phyloP scores from a whole-genome alignment of 768 basidiomycete genomes.

The Phylloporus scabripes region DNA sequence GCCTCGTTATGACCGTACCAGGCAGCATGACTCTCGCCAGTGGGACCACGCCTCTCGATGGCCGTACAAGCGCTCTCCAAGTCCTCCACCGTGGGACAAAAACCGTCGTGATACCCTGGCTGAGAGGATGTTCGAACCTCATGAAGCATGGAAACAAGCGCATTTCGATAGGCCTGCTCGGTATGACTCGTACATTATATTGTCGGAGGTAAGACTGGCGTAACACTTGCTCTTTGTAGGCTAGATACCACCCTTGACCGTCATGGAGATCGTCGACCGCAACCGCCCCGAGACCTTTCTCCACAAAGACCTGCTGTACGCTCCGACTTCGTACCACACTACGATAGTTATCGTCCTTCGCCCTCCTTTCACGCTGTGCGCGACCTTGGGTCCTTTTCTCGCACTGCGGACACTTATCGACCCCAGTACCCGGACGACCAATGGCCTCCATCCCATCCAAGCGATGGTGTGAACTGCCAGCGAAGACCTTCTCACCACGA shows the following conservation, averaged over 20 bases:
- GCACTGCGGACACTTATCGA: constrained; percentile 47
- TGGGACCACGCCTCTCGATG: constrained; percentile 45
- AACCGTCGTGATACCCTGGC: constrained; percentile 36
- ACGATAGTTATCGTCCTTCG: constrained; percentile 49
- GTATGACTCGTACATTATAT: constrained; percentile 37
- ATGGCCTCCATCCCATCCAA: constrained; percentile 26
- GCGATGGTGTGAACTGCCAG: constrained; percentile 27
- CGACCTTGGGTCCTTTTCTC: constrained; percentile 34
- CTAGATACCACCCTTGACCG: constrained; percentile 30
- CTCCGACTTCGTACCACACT: constrained; percentile 31
- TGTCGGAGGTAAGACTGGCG: constrained; percentile 17
- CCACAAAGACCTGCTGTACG: constrained; percentile 32
- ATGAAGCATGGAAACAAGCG: constrained; percentile 62
- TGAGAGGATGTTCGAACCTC: constrained; percentile 66
- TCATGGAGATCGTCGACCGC: constrained; percentile 33
- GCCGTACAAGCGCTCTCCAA: constrained; percentile 40
- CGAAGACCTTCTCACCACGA: constrained; percentile 21
- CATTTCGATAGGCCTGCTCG: constrained; percentile 42
- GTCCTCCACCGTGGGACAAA: constrained; percentile 30
- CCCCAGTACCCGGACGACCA: constrained; percentile 39
- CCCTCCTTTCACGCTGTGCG: constrained; percentile 32
- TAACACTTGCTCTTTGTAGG: constrained; percentile 20
- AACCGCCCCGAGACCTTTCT: constrained; percentile 30
- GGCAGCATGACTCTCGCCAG: constrained; percentile 36
- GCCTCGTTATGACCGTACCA: constrained; percentile 41